Percentiles rank a stretch among this genome's conserved stretches.
phyloP scores from a whole-genome alignment of 768 basidiomycete genomes.

The Boletellus emodensis region DNA sequence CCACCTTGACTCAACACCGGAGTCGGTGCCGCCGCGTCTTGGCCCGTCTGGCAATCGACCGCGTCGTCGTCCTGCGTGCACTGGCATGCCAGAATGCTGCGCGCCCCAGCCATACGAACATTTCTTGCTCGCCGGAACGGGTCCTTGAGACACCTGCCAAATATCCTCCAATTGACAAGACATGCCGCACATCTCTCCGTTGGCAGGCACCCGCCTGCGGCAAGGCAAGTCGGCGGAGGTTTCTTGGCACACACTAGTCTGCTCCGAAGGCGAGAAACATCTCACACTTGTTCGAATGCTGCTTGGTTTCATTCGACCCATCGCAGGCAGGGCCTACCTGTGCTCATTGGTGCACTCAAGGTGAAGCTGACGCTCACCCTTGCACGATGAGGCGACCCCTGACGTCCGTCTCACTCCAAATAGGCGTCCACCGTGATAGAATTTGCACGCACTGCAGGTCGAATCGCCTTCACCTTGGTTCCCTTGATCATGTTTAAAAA shows the following conservation, averaged over 20 bases:
- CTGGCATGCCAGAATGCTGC: slow-evolving; percentile 54
- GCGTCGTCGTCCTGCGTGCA: not conserved
- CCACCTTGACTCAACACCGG: too few species aligned
- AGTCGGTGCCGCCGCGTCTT: too few species aligned
- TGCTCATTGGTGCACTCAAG: slow-evolving; percentile 66
- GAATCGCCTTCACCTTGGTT: slow-evolving; percentile 71
- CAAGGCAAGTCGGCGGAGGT: slow-evolving; percentile 2
- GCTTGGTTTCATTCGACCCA: slow-evolving; percentile 42
- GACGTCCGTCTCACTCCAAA: not conserved
- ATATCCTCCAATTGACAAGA: not conserved
- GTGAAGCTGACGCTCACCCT: slow-evolving; percentile 24
- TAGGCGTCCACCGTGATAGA: slow-evolving; percentile 76
- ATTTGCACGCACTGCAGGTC: slow-evolving; percentile 61
- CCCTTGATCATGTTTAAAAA: slow-evolving; percentile 65
- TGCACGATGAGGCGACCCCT: not conserved
- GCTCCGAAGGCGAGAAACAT: slow-evolving; percentile 3
- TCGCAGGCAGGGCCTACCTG: slow-evolving; percentile 31
- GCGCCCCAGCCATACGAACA: slow-evolving; percentile 22
- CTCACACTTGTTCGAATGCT: not conserved
- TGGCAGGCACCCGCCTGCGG: not conserved
- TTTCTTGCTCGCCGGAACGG: not conserved
- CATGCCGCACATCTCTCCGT: not conserved
- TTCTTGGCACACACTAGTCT: slow-evolving; percentile 5
- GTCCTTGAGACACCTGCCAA: not conserved
- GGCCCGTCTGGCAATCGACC: not conserved